Conservation (phyloP, 2,329 filamentous ascomycete genomes). For the Monosporascus sp. region DNA sequence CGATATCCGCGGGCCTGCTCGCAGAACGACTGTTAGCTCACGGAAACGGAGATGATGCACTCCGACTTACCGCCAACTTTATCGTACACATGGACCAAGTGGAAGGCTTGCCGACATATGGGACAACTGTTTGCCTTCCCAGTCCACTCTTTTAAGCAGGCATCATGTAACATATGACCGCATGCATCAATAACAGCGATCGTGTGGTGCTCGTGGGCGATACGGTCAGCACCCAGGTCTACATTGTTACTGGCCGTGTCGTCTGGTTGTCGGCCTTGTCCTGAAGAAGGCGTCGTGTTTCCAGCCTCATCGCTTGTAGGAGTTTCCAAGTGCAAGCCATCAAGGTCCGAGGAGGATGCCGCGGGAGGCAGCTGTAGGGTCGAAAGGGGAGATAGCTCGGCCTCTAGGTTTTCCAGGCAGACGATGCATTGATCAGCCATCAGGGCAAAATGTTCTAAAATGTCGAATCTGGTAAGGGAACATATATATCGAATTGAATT, state of each 20-base stretch:
- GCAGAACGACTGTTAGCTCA: slow-evolving; percentile 16
- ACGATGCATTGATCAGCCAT: slow-evolving; percentile 65
- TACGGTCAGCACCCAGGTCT: slow-evolving; percentile 15
- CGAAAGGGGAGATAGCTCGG: slow-evolving; percentile 18
- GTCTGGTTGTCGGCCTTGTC: slow-evolving; percentile 1
- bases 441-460: slow-evolving; percentile 27
- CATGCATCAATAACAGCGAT: slow-evolving; percentile 66
- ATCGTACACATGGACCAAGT: slow-evolving; percentile 79
- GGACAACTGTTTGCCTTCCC: slow-evolving; percentile 97
- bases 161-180: slow-evolving; percentile 87
- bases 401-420: slow-evolving; percentile 57
- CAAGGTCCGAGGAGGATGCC: slow-evolving; percentile 6
- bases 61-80: slow-evolving; percentile 66
- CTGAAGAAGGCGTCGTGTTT: background rate
- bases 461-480: slow-evolving; percentile 25
- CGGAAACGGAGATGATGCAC: slow-evolving; percentile 1
- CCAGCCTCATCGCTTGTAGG: slow-evolving; percentile 5
- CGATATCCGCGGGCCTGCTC: slow-evolving; percentile 47
- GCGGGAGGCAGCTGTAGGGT: slow-evolving; percentile 14
- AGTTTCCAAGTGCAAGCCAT: background rate
- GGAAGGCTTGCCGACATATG: slow-evolving; percentile 89
- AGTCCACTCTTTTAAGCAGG: slow-evolving; percentile 89
- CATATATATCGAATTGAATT: slow-evolving; percentile 26
- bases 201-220: slow-evolving; percentile 30
- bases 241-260: slow-evolving; percentile 21